Evolutionary conservation across 345 rosid genomes (phyloP), one percentile per base, ranked within the genome.

Genomic region (Crucihimalaya himalaica): DNA sequence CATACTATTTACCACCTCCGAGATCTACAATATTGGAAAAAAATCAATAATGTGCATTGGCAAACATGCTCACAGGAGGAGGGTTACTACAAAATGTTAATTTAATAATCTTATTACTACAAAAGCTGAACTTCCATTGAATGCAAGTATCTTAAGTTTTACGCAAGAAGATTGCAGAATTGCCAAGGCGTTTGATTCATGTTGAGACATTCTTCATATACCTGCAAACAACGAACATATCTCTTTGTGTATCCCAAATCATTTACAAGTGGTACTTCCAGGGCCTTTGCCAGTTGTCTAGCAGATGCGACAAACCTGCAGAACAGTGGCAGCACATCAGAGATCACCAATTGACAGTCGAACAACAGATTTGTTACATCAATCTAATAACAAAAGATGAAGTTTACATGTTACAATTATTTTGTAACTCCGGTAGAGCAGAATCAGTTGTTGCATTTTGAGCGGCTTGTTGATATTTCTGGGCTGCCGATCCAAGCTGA

Each of bases 1-100:
- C 99, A 96, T 96, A 62, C 98, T 90, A 73, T 96, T 96, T 58
- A 96, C 98, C 68, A 96, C 99, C 85, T 96, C 99, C 25, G 99
- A 79, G 66, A 79, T 79, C 82, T 79, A 71, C 76, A 70, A 65
- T 15, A 58, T 55, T 25, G 35, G 56, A 55, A 63, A n/a, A 63
- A 68, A 16, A 79, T 47, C 59, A 68, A 34, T 15, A 15, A 10
- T 48, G 6, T 20, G 45, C 20, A 61, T 63, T 55, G 21, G 61
- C 12, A 54, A 53, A 47, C 35, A 63, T 54, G 35, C 53, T 46
- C 48, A 64, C 47, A 4, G 6, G 37, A 27, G 45, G 23, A 50
- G 19, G 19, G 20, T 59, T 28, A 25, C 31, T 9, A 46, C 21
- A 52, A 9, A 60, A n/a, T 11, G 14, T 52, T 25, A 11, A 52